Evolutionary conservation across 345 rosid genomes (phyloP).

Genomic region (Ailanthus altissimus): DNA sequence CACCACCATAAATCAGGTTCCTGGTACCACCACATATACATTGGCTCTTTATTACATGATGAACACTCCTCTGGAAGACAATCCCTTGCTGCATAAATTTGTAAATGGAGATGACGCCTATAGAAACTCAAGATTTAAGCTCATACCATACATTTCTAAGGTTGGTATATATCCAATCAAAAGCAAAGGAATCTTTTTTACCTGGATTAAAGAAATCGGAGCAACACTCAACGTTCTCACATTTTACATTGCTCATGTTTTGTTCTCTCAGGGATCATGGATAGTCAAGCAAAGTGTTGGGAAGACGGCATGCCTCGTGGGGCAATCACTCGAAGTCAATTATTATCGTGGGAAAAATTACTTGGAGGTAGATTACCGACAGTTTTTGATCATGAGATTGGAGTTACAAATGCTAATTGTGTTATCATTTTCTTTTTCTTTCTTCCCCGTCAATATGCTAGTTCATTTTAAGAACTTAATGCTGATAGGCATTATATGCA

Average conservation of each 20-base stretch:
- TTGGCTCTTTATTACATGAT: constrained; percentile 77
- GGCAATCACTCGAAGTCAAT: constrained; percentile 67
- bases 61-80: constrained; percentile 68
- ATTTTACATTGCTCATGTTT: constrained; percentile 1
- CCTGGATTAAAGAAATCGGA: neutral
- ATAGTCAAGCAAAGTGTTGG: constrained; percentile 95
- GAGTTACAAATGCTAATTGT: neutral
- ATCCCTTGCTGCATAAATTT: constrained; percentile 71
- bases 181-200: neutral
- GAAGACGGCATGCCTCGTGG: constrained; percentile 80
- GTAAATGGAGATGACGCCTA: constrained; percentile 84
- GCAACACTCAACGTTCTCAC: no score
- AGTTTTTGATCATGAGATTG: neutral
- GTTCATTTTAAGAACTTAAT: neutral
- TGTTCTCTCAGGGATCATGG: constrained; percentile 79
- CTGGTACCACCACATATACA: constrained; percentile 60
- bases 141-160: constrained; percentile 89
- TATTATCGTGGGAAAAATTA: constrained; percentile 76
- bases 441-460: neutral
- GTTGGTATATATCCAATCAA: constrained; percentile 29
- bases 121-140: constrained; percentile 92
- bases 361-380: constrained; percentile 63
- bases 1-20: constrained; percentile 49
- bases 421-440: no score
- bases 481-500: neutral